phyloP scores from a whole-genome alignment of 164 flowering plant genomes.

The Echeveria elegans region DNA sequence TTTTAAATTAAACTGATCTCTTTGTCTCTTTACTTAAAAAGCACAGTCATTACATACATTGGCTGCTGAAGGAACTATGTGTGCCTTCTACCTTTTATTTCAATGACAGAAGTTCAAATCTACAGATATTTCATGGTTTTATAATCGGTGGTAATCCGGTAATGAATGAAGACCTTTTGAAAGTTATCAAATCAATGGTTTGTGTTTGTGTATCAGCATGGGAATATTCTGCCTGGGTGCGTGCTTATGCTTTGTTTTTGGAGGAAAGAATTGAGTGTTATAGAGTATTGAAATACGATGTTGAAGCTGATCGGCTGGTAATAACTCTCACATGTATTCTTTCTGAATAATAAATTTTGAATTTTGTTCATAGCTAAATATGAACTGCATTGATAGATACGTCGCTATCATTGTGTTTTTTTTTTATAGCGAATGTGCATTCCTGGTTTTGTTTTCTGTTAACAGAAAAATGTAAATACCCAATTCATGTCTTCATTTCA shows the following conservation, averaged over 20 bases:
- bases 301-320: constrained; percentile 78
- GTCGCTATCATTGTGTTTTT: not conserved
- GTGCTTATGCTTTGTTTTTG: constrained; percentile 81
- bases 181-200: not conserved
- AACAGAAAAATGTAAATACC: no score
- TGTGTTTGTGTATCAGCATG: constrained; percentile 46
- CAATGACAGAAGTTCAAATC: not conserved
- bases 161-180: not conserved
- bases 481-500: not conserved
- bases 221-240: constrained; percentile 99
- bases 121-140: not conserved
- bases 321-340: constrained; percentile 18
- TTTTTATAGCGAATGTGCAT: not conserved
- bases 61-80: not conserved
- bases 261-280: constrained; percentile 93
- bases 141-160: not conserved
- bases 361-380: not conserved
- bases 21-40: not conserved
- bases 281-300: constrained; percentile 75
- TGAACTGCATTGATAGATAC: not conserved
- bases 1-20: not conserved
- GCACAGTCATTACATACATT: no score
- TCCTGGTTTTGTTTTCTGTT: not conserved
- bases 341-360: not conserved
- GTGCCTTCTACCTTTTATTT: not conserved